Evolutionary conservation across 2,329 filamentous ascomycete species (phyloP), one percentile per base, ranked within the genome.

Genomic region (Talaromyces sp.): DNA sequence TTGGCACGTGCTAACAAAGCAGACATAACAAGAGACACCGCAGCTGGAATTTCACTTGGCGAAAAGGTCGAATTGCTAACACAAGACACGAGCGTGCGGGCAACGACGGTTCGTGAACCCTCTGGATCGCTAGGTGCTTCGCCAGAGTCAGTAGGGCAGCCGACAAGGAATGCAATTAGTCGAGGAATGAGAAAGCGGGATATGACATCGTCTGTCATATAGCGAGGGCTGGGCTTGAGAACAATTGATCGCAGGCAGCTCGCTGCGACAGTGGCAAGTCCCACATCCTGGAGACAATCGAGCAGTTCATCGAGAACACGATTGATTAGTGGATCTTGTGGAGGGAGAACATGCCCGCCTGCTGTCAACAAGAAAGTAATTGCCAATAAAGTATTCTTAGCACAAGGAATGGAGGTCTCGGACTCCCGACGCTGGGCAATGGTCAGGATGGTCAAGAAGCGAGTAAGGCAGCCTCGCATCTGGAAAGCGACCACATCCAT

Each of bases 301-400:
- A 93, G 76, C 19, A 96, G 75, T 75, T 96, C 91, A 60, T 89
- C 83, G 3, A 96, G 79, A 63, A 92, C 92, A 49, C 85, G 84
- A 20, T 81, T 77, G 41, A 96, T 82, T 1, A 95, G 80, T 8
- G 87, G 84, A 62, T 97, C 92, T 37, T 83, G 84, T 1, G 89
- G 83, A 0, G 86, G 83, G 50, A 97, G 82, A 39, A 86, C 81
- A 60, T 89, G 89, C 54, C 85, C 82, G 6, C 90, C 89, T 36
- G 87, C 87, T 8, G 91, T 96, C 55, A 99, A 86, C 8, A 99
- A 82, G 54, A 99, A 89, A 0, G 94, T 96, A 42, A 88, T 87
- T 1, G 91, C 90, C 43, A 99, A 80, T 4, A 99, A 83, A 4
- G 88, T 89, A 67, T 97, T 99, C 78, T 95, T 97, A 66, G 97